These are phyloP conservation scores for Naganishia antarctica DNA, from an alignment of 768 basidiomycete species.

Conservation along the genomic window DNA sequence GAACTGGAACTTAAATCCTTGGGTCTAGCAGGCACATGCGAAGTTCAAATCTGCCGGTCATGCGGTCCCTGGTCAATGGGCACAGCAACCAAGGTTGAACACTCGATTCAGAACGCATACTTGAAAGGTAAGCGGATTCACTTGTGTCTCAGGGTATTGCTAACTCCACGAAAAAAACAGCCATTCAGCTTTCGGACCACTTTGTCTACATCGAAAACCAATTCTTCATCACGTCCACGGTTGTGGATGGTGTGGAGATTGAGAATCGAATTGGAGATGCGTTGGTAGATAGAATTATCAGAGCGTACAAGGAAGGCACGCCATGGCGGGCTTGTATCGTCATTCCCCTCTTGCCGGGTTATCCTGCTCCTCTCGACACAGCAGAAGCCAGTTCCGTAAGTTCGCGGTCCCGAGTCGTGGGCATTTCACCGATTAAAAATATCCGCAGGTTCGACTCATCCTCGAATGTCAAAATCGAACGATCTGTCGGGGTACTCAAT, in stretches of 20 bases:
- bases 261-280: constrained; percentile 95
- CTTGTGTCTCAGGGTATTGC: no score
- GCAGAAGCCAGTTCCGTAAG: constrained; percentile 71
- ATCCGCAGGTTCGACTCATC: constrained; percentile 76
- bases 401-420: constrained; percentile 54
- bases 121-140: constrained; percentile 72
- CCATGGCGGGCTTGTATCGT: constrained; percentile 85
- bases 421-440: constrained; percentile 2
- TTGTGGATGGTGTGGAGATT: constrained; percentile 74
- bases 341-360: constrained; percentile 87
- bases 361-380: constrained; percentile 86
- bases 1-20: constrained; percentile 68
- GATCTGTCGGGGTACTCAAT: constrained; percentile 79
- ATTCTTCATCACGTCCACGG: constrained; percentile 59
- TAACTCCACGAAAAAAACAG: constrained; percentile 54
- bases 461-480: constrained; percentile 90
- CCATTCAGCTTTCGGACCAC: constrained; percentile 87
- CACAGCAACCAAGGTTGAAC: constrained; percentile 73
- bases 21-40: constrained; percentile 90
- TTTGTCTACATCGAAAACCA: constrained; percentile 91
- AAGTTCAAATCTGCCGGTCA: constrained; percentile 92
- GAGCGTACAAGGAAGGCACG: constrained; percentile 71
- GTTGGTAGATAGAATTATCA: constrained; percentile 80
- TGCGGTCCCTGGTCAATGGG: constrained; percentile 96
- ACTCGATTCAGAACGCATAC: constrained; percentile 92